Evolutionary conservation across 495 filamentous ascomycete species (phyloP), one percentile per base, ranked within the genome.

Genomic region (Chaetomium fimeti): DNA sequence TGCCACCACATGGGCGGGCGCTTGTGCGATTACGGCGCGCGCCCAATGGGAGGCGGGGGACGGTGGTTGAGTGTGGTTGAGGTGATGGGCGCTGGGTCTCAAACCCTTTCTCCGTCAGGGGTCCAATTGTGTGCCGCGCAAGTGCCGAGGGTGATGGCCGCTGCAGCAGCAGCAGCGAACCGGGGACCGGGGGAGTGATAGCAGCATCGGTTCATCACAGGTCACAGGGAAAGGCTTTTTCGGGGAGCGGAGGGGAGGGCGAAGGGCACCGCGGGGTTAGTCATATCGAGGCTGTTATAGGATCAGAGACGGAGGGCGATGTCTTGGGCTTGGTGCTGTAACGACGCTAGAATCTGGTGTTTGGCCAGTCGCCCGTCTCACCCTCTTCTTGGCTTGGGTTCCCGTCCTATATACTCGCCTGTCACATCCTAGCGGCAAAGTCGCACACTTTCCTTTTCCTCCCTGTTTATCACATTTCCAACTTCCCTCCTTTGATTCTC

Each of bases 401-500:
- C 40, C 24, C 12, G 12, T 51, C 42, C 28, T 61, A 61, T 62
- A 61, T 61, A 57, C 57, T 32, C 40, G 22, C 6, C 36, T 28
- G 47, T 24, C 58, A 32, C 64, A 42, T 54, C 58, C 42, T 43
- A 38, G 59, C 59, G 47, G 59, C 48, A 53, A 27, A 38, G 12
- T 52, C 29, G 4, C 20, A 27, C 61, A 38, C 27, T 22, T 56
- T 43, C 47, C 49, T 25, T 43, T 61, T 47, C 52, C 43, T 57
- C 8, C 32, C 32, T 36, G 32, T 36, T 43, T 42, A 29, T 52
- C 47, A 60, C n/a, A n/a, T n/a, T 45, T 40, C 25, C 36, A 25
- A 2, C 12, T 29, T n/a, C n/a, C 20, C 3, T 53, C n/a, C 27
- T 56, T 20, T 58, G 18, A 45, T 58, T 59, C 59, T 49, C 32